These are phyloP conservation scores for Smallanthus sonchifolius DNA, from an alignment of 129 eudicot genomes.

Conservation along the genomic window DNA sequence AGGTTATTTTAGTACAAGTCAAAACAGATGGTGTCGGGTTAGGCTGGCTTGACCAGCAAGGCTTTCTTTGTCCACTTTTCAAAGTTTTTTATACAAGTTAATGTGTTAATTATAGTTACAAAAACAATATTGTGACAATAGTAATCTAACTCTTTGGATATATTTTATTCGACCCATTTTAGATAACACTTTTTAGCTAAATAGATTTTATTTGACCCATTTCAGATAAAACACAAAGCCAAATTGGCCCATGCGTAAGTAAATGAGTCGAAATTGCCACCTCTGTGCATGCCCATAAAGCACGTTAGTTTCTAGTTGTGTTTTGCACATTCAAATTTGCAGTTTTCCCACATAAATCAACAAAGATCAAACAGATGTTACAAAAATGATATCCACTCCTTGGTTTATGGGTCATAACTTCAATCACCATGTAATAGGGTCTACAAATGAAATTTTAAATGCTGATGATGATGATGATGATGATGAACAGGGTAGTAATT, in stretches of 20 bases:
- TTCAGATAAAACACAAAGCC: not conserved
- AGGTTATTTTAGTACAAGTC: no score
- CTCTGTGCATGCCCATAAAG: not conserved
- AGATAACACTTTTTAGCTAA: not conserved
- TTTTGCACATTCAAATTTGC: not conserved
- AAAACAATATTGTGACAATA: not conserved
- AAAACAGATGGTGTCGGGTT: no score
- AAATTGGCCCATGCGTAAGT: not conserved
- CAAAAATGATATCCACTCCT: not conserved
- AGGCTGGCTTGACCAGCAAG: no score
- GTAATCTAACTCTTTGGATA: not conserved
- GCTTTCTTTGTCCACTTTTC: no score
- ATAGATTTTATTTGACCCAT: not conserved
- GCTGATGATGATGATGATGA: not conserved
- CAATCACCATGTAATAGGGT: not conserved
- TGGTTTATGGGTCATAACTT: not conserved
- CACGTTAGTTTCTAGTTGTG: not conserved
- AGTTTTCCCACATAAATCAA: not conserved
- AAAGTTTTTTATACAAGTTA: no score
- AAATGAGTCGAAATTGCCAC: not conserved
- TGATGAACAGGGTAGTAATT: not conserved
- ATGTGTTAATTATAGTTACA: no score
- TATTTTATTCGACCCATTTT: not conserved
- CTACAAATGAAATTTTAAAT: not conserved
- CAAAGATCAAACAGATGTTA: not conserved